Evolutionary conservation across 306 rosid species (phyloP).

Genomic region (Arachis hypogaea): DNA sequence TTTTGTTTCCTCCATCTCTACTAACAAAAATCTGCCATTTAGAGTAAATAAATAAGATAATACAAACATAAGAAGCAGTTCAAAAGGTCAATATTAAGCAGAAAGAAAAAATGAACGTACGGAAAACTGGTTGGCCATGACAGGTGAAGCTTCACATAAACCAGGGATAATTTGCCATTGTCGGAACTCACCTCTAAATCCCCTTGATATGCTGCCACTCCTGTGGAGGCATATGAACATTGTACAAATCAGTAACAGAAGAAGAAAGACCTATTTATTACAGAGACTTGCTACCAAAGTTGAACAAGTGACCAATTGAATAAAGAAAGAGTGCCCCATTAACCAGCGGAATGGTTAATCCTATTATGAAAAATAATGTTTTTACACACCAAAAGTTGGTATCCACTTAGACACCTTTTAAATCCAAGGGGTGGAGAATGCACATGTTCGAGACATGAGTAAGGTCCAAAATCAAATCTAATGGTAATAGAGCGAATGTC

Average conservation of each 20-base stretch:
- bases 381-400: too few species aligned
- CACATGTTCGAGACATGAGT: too few species aligned
- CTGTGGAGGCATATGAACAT: slow-evolving; percentile 48
- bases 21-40: slow-evolving; percentile 82
- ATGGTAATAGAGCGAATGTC: too few species aligned
- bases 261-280: slow-evolving; percentile 9
- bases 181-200: slow-evolving; percentile 97
- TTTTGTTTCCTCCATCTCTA: slow-evolving; percentile 93
- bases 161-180: slow-evolving; percentile 97
- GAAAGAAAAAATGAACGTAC: slow-evolving; percentile 51
- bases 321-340: slow-evolving; percentile 15
- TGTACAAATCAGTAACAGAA: slow-evolving; percentile 35
- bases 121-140: slow-evolving; percentile 98
- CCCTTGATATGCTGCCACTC: slow-evolving; percentile 99
- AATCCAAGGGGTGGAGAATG: too few species aligned
- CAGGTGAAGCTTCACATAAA: slow-evolving; percentile 81
- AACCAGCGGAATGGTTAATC: slow-evolving; percentile 24
- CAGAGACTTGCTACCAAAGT: slow-evolving; percentile 9
- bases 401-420: too few species aligned
- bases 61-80: slow-evolving; percentile 30
- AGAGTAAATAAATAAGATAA: slow-evolving; percentile 35
- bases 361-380: background rate
- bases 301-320: background rate
- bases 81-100: slow-evolving; percentile 21
- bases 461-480: too few species aligned